Evolutionary conservation across 139 green algal species (phyloP).

Genomic region (Tetratostichococcus sp.): DNA sequence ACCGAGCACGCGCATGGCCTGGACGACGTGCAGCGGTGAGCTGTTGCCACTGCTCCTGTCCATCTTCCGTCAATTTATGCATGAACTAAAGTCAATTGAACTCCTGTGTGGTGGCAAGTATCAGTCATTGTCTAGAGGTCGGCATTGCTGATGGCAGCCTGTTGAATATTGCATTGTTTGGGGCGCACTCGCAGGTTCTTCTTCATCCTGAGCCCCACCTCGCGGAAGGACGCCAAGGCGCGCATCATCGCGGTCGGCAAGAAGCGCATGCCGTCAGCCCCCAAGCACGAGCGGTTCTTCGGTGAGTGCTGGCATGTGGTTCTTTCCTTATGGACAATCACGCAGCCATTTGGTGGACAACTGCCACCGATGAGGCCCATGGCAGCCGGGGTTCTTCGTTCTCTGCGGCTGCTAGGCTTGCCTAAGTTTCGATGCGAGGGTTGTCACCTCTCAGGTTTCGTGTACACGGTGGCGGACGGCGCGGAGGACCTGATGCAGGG

Average conservation of each 20-base stretch:
- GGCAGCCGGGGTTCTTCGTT: too few species aligned
- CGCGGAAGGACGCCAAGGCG: background rate
- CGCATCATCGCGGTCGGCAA: conserved; percentile 4
- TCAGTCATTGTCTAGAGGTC: too few species aligned
- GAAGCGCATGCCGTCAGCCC: background rate
- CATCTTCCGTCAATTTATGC: too few species aligned
- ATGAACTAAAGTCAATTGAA: too few species aligned
- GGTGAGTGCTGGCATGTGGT: too few species aligned
- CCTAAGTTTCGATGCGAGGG: too few species aligned
- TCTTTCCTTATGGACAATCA: background rate
- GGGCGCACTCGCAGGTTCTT: background rate
- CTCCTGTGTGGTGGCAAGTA: too few species aligned
- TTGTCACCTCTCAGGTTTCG: background rate
- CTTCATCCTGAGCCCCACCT: conserved; percentile 3
- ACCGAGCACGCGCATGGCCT: background rate
- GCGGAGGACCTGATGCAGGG: conserved; percentile 27
- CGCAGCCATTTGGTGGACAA: too few species aligned
- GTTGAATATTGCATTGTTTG: too few species aligned
- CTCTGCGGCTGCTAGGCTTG: too few species aligned
- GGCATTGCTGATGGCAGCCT: too few species aligned
- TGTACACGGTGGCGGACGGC: conserved; percentile 1
- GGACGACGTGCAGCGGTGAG: background rate
- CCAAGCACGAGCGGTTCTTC: background rate
- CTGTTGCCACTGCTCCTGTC: background rate
- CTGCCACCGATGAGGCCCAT: too few species aligned